Percentiles rank a stretch among this genome's conserved stretches.
Conservation (phyloP, 1,284 basidiomycete genomes). For the Melampsora occidentalis region DNA sequence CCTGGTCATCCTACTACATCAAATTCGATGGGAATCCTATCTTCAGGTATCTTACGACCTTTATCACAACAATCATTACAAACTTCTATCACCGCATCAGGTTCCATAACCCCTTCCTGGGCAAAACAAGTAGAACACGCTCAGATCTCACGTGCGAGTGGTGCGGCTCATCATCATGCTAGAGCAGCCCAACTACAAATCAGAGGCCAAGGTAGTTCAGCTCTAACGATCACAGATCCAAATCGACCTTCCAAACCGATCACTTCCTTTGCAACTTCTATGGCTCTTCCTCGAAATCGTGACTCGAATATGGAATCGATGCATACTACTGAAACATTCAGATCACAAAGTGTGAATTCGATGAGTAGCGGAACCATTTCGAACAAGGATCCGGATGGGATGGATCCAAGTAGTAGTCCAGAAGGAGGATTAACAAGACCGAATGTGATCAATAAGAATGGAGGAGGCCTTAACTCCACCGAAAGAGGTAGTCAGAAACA, state of each 20-base stretch:
- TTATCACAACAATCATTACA: slow-evolving; percentile 19
- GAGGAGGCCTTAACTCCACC: slow-evolving; percentile 31
- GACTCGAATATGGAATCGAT: not conserved
- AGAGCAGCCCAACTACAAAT: slow-evolving; percentile 74
- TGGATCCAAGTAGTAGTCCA: slow-evolving; percentile 37
- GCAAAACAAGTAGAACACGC: slow-evolving; percentile 42
- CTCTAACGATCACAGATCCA: slow-evolving; percentile 77
- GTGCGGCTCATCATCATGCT: slow-evolving; percentile 74
- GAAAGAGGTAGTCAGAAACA: slow-evolving; percentile 44
- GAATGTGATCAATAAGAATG: slow-evolving; percentile 33
- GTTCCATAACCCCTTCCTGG: slow-evolving; percentile 33
- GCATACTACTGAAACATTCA: slow-evolving; percentile 37
- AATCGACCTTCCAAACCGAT: slow-evolving; percentile 55
- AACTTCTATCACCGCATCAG: slow-evolving; percentile 23
- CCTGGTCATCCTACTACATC: slow-evolving; percentile 15
- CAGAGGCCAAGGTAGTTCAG: slow-evolving; percentile 70
- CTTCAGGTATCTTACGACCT: not conserved
- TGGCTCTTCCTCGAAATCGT: not conserved
- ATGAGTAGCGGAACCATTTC: too few species aligned
- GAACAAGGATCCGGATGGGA: slow-evolving; percentile 18
- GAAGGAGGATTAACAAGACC: slow-evolving; percentile 43
- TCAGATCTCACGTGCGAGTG: slow-evolving; percentile 70
- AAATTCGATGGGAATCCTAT: slow-evolving; percentile 46
- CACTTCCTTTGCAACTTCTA: slow-evolving; percentile 9
- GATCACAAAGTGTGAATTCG: slow-evolving; percentile 19